These are phyloP conservation scores for Ammopiptanthus mongolicus DNA, from an alignment of 306 rosid species.

Conservation along the genomic window DNA sequence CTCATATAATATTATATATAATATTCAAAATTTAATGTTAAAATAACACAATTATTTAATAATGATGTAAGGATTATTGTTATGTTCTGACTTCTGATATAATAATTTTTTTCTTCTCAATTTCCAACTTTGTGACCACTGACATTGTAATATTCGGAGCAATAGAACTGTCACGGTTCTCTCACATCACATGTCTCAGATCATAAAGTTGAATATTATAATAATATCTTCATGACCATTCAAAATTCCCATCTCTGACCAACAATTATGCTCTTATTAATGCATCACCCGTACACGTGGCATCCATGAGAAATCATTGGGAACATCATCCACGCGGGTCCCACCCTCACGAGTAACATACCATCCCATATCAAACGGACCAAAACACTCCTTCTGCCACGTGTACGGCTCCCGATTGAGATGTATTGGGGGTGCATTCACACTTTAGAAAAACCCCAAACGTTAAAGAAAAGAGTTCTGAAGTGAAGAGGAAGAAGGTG, in stretches of 20 bases:
- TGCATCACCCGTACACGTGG: slow-evolving; percentile 57
- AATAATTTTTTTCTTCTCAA: not conserved
- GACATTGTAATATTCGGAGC: slow-evolving; percentile 49
- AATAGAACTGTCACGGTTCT: slow-evolving; percentile 34
- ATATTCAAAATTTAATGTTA: too few relatives aligned
- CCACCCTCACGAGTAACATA: slow-evolving; percentile 7
- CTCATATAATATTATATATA: too few relatives aligned
- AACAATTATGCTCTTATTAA: slow-evolving; percentile 48
- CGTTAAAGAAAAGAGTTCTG: slow-evolving; percentile 34
- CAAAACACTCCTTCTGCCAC: not conserved
- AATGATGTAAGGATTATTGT: not conserved
- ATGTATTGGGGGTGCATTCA: not conserved
- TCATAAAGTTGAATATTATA: slow-evolving; percentile 27
- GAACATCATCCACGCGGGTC: slow-evolving; percentile 43
- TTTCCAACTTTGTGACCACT: slow-evolving; percentile 27
- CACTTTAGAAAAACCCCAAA: slow-evolving; percentile 5
- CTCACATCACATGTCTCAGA: slow-evolving; percentile 46
- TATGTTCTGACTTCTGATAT: not conserved
- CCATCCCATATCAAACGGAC: not conserved
- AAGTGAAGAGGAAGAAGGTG: slow-evolving; percentile 26
- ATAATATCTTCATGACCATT: slow-evolving; percentile 7
- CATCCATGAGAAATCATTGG: slow-evolving; percentile 40
- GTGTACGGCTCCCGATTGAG: not conserved
- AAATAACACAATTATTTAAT: too few relatives aligned
- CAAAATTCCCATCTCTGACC: slow-evolving; percentile 39